Evolutionary conservation across 345 rosid species (phyloP), one percentile per base, ranked within the genome.

Genomic region (Corchorus capsularis): DNA sequence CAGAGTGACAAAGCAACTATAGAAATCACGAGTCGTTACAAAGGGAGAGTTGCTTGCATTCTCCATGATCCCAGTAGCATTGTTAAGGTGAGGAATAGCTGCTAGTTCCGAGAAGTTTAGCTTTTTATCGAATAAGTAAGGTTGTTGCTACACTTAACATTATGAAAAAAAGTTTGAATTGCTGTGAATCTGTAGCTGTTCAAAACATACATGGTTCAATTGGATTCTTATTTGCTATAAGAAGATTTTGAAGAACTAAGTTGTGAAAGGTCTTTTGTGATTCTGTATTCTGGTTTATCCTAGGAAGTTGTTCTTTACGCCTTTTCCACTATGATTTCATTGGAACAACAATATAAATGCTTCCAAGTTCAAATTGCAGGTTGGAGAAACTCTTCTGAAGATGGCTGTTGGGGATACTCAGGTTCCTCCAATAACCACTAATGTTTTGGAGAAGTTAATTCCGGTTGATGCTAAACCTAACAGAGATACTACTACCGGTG

Each of bases 1-100:
- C 99, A 95, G 80, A 95, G 99, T 20, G 99, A 95, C 82, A 95
- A 95, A 81, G 99, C 99, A 50, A 93, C 98, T 0, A 93, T 95
- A 62, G 97, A 92, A 81, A 95, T 95, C 57, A 95, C 99, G 0
- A 95, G 99, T 69, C 93, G 98, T n/a, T 95, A 91, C 79, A 87
- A 86, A 72, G 99, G 99, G 55, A 95, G 87, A 86, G 90, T 90
- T 59, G 82, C 85, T 68, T 78, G 82, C 56, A 73, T 93, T 70
- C 85, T 82, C 45, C 84, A 90, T 77, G 73, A 72, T 85, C 96
- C 99, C 63, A 97, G 98, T 39, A 80, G 87, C 73, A 95, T 95
- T 66, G 93, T 95, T 20, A 95, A 95, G 97, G 99, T 93, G 69
- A 71, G 79, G 65, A 73, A 27, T 34, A 0, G 5, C 34, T 0